These are phyloP conservation scores for Phytophthora megakarya DNA, from an alignment of 352 stramenopile genomes.

Conservation along the genomic window DNA sequence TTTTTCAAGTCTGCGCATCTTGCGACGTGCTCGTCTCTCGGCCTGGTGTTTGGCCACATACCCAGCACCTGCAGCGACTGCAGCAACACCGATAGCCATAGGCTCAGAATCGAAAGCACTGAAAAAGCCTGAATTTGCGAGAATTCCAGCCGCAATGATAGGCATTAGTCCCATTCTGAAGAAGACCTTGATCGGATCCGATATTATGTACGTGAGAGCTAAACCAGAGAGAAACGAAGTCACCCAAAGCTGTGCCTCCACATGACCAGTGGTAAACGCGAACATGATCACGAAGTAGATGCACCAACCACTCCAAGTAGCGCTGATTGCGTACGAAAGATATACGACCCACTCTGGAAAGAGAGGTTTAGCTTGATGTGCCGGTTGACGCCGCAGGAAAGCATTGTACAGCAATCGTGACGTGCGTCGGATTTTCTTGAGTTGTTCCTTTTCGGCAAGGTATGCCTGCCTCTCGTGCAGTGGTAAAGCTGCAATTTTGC, in stretches of 20 bases:
- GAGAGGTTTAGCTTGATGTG: constrained; percentile 52
- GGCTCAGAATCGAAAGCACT: constrained; percentile 52
- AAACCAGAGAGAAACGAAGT: constrained; percentile 60
- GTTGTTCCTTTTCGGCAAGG: constrained; percentile 58
- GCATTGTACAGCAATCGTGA: constrained; percentile 77
- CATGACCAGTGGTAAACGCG: constrained; percentile 58
- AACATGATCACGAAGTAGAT: constrained; percentile 78
- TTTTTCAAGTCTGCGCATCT: constrained; percentile 11
- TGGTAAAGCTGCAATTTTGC: constrained; percentile 45
- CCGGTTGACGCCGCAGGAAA: constrained; percentile 61
- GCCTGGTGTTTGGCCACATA: constrained; percentile 47
- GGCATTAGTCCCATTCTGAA: constrained; percentile 76
- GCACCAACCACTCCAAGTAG: constrained; percentile 57
- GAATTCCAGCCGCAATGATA: constrained; percentile 55
- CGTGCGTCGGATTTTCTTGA: constrained; percentile 64
- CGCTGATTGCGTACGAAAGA: constrained; percentile 67
- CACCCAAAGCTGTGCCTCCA: constrained; percentile 69
- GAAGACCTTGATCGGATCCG: constrained; percentile 73
- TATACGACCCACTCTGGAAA: constrained; percentile 81
- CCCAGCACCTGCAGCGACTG: constrained; percentile 45
- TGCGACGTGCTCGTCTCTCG: constrained; percentile 16
- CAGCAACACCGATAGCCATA: constrained; percentile 49
- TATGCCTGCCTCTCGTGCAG: constrained; percentile 68
- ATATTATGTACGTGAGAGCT: constrained; percentile 62
- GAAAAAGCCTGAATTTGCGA: constrained; percentile 63